phyloP scores from a whole-genome alignment of 257 asterid species.

The Datura wrightii region DNA sequence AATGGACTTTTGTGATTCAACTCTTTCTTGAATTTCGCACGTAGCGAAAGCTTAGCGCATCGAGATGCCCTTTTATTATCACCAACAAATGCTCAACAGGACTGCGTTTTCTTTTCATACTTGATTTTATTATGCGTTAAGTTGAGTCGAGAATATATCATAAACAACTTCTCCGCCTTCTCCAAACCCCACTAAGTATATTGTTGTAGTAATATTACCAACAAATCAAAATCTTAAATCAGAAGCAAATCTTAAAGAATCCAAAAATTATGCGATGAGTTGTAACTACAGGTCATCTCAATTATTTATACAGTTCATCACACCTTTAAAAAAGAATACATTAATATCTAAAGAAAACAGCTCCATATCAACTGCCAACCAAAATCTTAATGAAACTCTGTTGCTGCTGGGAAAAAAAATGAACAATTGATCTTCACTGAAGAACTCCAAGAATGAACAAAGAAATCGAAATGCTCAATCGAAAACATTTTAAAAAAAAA shows the following conservation, averaged over 20 bases:
- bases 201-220: background rate
- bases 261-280: background rate
- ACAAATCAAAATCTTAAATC: slow-evolving; percentile 7
- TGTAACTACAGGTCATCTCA: slow-evolving; percentile 29
- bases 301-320: slow-evolving; percentile 27
- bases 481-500: background rate
- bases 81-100: background rate
- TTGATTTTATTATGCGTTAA: background rate
- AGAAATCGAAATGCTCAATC: slow-evolving; percentile 23
- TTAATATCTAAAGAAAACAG: slow-evolving; percentile 9
- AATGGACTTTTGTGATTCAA: no score
- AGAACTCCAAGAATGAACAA: slow-evolving; percentile 33
- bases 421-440: slow-evolving; percentile 29
- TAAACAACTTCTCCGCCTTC: no score
- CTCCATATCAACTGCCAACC: slow-evolving; percentile 25
- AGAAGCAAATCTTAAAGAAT: slow-evolving; percentile 23
- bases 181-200: background rate
- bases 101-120: background rate
- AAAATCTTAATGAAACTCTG: background rate
- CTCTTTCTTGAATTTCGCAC: no score
- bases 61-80: background rate
- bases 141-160: no score
- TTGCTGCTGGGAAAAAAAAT: slow-evolving; percentile 21
- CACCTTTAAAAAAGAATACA: slow-evolving; percentile 1
- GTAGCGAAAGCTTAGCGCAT: no score